Conservation (phyloP, 495 filamentous ascomycete genomes). For the Lindgomyces ingoldianus region DNA sequence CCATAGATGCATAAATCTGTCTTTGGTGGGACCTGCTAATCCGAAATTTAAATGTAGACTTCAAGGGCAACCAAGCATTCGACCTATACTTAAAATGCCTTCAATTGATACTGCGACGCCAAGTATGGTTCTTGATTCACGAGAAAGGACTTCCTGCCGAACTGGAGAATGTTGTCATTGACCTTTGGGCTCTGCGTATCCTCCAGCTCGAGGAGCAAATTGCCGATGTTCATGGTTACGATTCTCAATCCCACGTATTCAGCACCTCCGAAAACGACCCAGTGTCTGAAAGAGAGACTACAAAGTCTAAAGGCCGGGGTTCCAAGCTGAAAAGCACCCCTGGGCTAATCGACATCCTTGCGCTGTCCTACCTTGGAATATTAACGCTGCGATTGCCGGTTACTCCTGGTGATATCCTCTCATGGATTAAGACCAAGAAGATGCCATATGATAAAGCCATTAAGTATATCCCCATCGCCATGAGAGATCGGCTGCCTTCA, state of each 20-base stretch:
- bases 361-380: conserved; percentile 66
- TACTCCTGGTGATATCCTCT: conserved; percentile 63
- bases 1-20: too few species aligned
- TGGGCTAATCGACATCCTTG: conserved; percentile 63
- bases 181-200: conserved; percentile 71
- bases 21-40: too few species aligned
- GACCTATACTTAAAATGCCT: conserved; percentile 80
- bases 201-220: conserved; percentile 49
- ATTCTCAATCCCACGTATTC: conserved; percentile 46
- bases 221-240: conserved; percentile 33
- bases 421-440: conserved; percentile 39
- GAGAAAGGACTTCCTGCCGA: conserved; percentile 62
- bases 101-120: conserved; percentile 82
- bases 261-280: conserved; percentile 49
- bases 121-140: conserved; percentile 64
- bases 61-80: conserved; percentile 61
- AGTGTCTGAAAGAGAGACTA: conserved; percentile 13
- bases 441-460: conserved; percentile 41
- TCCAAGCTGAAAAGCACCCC: conserved; percentile 51
- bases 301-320: background rate
- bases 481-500: conserved; percentile 41
- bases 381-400: conserved; percentile 65
- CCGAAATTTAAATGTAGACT: conserved; percentile 18
- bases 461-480: conserved; percentile 34
- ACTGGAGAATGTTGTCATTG: conserved; percentile 63